Percentiles rank a stretch among this genome's conserved stretches.
These are phyloP conservation scores for Ophiostoma triangulosporum DNA, from an alignment of 2,329 filamentous ascomycete species.

Conservation along the genomic window DNA sequence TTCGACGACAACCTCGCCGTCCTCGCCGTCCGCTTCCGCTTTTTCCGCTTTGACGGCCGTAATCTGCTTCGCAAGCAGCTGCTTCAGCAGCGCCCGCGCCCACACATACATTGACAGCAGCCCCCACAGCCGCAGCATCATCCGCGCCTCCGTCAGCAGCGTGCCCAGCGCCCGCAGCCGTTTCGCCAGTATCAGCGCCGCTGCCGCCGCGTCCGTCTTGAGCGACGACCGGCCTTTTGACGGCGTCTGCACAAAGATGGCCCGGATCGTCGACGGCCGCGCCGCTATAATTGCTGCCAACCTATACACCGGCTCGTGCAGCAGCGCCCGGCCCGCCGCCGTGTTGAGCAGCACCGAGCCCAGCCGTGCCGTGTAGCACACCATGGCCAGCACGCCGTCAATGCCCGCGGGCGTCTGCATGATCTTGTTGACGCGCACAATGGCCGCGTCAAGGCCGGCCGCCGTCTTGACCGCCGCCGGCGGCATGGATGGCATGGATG, in stretches of 20 bases:
- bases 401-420: conserved; percentile 55
- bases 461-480: background rate
- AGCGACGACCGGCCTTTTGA: conserved; percentile 13
- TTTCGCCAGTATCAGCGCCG: conserved; percentile 34
- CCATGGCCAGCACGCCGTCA: conserved; percentile 54
- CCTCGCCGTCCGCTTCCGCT: conserved; percentile 23
- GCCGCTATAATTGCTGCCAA: conserved; percentile 37
- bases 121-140: conserved; percentile 65
- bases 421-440: conserved; percentile 45
- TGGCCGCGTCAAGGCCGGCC: conserved; percentile 30
- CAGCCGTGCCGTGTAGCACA: conserved; percentile 53
- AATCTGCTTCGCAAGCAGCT: conserved; percentile 15
- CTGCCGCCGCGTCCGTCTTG: conserved; percentile 22
- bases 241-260: conserved; percentile 23
- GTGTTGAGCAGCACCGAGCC: conserved; percentile 35
- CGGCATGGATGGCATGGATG: background rate
- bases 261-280: conserved; percentile 27
- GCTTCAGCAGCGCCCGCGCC: conserved; percentile 35
- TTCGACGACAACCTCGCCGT: conserved; percentile 20
- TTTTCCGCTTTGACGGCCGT: conserved; percentile 13
- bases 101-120: conserved; percentile 61
- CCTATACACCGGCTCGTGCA: conserved; percentile 31
- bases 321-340: conserved; percentile 40
- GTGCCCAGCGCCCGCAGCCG: conserved; percentile 47
- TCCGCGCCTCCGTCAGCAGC: conserved; percentile 57